phyloP scores from a whole-genome alignment of 1,284 basidiomycete species.

The Cryptococcus neoformans region DNA sequence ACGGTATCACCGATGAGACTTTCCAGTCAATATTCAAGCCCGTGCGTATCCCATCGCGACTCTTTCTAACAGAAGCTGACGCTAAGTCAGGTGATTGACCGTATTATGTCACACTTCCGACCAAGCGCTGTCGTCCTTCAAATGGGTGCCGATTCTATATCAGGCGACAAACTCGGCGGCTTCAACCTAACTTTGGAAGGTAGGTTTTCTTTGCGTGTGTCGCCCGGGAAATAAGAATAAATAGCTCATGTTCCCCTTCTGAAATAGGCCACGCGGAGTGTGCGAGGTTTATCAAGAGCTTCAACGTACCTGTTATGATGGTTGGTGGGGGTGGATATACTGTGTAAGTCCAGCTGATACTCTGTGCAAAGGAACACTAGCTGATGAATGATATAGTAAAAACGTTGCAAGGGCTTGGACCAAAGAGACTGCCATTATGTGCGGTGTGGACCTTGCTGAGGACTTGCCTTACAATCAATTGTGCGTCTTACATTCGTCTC shows the following conservation, averaged over 20 bases:
- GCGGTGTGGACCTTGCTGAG: conserved; percentile 79
- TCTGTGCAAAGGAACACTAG: not conserved
- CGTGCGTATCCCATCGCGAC: conserved; percentile 54
- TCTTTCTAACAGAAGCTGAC: not conserved
- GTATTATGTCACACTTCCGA: conserved; percentile 84
- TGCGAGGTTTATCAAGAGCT: conserved; percentile 78
- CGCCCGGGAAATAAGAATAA: not conserved
- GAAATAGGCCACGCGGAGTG: conserved; percentile 72
- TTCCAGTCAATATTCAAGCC: conserved; percentile 84
- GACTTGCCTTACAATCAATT: conserved; percentile 94
- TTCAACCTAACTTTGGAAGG: conserved; percentile 96
- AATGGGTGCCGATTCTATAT: conserved; percentile 92
- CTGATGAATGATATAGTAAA: conserved; percentile 50
- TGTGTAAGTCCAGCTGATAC: conserved; percentile 26
- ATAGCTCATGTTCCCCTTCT: conserved; percentile 3
- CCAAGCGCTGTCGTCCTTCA: conserved; percentile 90
- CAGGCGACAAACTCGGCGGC: conserved; percentile 93
- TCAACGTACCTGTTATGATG: conserved; percentile 84
- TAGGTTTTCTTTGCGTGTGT: conserved; percentile 19
- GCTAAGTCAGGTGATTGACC: conserved; percentile 65
- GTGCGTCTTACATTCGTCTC: conserved; percentile 20
- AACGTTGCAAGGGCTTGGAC: conserved; percentile 96
- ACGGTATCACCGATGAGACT: conserved; percentile 79
- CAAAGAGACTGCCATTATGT: conserved; percentile 92
- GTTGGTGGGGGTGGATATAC: conserved; percentile 98